Conservation (phyloP, 2,329 filamentous ascomycete species). For the Zymoseptoria crescenta region DNA sequence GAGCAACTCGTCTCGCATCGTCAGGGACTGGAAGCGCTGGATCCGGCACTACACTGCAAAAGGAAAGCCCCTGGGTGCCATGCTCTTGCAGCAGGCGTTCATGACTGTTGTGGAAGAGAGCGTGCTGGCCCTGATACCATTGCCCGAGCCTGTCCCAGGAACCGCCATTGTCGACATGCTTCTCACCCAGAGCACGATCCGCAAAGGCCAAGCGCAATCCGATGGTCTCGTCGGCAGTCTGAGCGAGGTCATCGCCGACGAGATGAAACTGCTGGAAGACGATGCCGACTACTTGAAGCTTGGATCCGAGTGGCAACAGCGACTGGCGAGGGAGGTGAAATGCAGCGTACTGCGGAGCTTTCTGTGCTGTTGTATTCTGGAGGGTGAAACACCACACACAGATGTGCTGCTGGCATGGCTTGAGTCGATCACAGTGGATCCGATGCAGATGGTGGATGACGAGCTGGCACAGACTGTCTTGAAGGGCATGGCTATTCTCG, state of each 20-base stretch:
- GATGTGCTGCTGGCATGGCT: slow-evolving; percentile 79
- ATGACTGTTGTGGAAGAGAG: slow-evolving; percentile 62
- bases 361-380: slow-evolving; percentile 74
- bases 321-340: slow-evolving; percentile 77
- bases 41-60: slow-evolving; percentile 72
- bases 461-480: slow-evolving; percentile 70
- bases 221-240: slow-evolving; percentile 49
- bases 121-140: slow-evolving; percentile 20
- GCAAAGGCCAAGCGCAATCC: slow-evolving; percentile 6
- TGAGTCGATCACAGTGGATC: slow-evolving; percentile 70
- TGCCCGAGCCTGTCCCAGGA: slow-evolving; percentile 11
- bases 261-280: slow-evolving; percentile 80
- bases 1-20: slow-evolving; percentile 53
- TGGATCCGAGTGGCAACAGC: slow-evolving; percentile 78
- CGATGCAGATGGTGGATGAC: slow-evolving; percentile 72
- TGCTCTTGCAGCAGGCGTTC: slow-evolving; percentile 83
- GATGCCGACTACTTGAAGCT: slow-evolving; percentile 84
- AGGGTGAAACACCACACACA: slow-evolving; percentile 52
- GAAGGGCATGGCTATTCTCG: slow-evolving; percentile 73
- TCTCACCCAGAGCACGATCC: slow-evolving; percentile 28
- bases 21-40: slow-evolving; percentile 83
- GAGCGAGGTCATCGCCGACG: slow-evolving; percentile 66
- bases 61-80: slow-evolving; percentile 77
- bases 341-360: slow-evolving; percentile 73
- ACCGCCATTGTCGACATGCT: slow-evolving; percentile 19